Conservation (phyloP, 306 rosid genomes). For the Prunus fruticosa region DNA sequence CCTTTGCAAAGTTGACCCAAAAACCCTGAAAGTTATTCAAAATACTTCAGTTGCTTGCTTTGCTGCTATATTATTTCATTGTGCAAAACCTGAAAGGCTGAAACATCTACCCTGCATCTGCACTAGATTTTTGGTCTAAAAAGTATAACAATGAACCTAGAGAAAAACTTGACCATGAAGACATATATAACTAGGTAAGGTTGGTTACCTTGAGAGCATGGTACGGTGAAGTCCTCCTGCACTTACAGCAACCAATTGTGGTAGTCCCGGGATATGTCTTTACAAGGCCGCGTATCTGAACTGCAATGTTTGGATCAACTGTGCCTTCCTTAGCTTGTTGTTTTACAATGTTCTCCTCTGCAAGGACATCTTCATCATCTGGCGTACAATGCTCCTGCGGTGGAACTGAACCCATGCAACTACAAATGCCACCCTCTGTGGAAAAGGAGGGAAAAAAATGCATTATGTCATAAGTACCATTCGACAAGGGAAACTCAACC, state of each 20-base stretch:
- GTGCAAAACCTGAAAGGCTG: not conserved
- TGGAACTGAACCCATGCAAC: slow-evolving; percentile 55
- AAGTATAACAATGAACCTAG: no score
- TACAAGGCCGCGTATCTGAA: slow-evolving; percentile 75
- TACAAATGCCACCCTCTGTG: slow-evolving; percentile 76
- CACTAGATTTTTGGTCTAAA: not conserved
- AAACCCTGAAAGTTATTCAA: slow-evolving; percentile 61
- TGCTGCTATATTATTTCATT: not conserved
- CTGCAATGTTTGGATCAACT: slow-evolving; percentile 57
- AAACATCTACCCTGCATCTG: not conserved
- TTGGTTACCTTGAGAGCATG: slow-evolving; percentile 73
- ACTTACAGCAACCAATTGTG: slow-evolving; percentile 46
- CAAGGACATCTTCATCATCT: slow-evolving; percentile 82
- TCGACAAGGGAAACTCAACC: slow-evolving; percentile 18
- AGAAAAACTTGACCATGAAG: no score
- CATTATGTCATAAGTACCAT: slow-evolving; percentile 17
- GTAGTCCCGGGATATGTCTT: slow-evolving; percentile 70
- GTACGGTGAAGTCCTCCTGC: slow-evolving; percentile 51
- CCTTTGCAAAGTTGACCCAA: slow-evolving; percentile 78
- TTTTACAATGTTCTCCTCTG: slow-evolving; percentile 74
- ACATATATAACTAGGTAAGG: slow-evolving; percentile 1
- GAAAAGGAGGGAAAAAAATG: slow-evolving; percentile 13
- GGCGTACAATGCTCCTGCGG: slow-evolving; percentile 46
- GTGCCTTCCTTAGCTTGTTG: slow-evolving; percentile 40
- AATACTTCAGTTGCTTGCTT: slow-evolving; percentile 4